Percentiles rank a stretch among this genome's conserved stretches.
These are phyloP conservation scores for Arthrobotrys entomopaga DNA, from an alignment of 2,329 filamentous ascomycete species.

Conservation along the genomic window DNA sequence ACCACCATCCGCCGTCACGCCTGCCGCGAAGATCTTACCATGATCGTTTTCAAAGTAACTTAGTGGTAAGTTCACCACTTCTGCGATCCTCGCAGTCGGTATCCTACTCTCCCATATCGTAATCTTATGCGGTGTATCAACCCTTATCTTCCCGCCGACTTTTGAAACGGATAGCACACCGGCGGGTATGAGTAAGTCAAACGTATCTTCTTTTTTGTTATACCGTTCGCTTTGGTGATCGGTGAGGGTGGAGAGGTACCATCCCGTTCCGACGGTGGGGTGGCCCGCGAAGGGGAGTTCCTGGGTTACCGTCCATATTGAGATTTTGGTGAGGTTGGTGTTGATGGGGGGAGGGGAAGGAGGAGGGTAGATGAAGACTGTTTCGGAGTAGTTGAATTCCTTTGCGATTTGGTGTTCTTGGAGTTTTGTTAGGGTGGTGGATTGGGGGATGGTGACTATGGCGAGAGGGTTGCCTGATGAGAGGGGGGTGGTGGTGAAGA, in stretches of 20 bases:
- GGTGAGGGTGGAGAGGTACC: conserved; percentile 63
- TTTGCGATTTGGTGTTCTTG: conserved; percentile 70
- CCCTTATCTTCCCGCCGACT: conserved; percentile 44
- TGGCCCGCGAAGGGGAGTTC: conserved; percentile 73
- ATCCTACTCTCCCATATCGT: conserved; percentile 13
- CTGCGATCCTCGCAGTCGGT: conserved; percentile 1
- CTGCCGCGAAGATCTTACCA: conserved; percentile 1
- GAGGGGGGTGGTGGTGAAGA: conserved; percentile 73
- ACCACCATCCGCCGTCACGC: conserved; percentile 60
- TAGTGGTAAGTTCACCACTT: conserved; percentile 18
- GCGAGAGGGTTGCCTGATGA: conserved; percentile 70
- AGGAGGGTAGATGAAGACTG: conserved; percentile 65
- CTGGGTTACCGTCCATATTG: conserved; percentile 69
- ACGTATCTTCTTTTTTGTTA: no score
- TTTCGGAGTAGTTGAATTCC: conserved; percentile 74
- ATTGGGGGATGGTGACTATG: conserved; percentile 67
- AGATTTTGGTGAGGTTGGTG: conserved; percentile 63
- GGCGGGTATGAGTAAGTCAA: conserved; percentile 63
- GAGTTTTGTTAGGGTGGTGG: conserved; percentile 64
- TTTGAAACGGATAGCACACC: conserved; percentile 63
- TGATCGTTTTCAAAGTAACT: conserved; percentile 15
- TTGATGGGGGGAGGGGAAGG: conserved; percentile 45
- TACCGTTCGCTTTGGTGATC: conserved; percentile 1
- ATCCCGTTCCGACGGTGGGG: conserved; percentile 70
- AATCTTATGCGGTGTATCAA: conserved; percentile 56